These are phyloP conservation scores for Spatholobus suberectus DNA, from an alignment of 306 rosid genomes.

Conservation along the genomic window DNA sequence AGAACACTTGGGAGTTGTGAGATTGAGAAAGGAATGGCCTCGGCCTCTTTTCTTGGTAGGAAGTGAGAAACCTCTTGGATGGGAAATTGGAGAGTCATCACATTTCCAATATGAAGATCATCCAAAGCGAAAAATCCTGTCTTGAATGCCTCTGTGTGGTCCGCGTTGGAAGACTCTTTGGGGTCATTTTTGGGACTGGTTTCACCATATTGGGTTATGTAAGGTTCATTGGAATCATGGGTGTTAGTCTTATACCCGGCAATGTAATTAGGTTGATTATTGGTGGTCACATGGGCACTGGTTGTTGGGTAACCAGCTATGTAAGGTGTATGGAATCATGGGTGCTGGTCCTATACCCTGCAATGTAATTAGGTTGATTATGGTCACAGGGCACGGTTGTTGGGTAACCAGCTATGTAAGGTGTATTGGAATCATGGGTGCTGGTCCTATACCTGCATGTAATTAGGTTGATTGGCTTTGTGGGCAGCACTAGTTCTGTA, in stretches of 20 bases:
- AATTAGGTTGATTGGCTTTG: too few species aligned
- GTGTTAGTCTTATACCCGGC: too few species aligned
- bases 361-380: too few species aligned
- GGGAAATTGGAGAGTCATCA: constrained; percentile 63
- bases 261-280: too few species aligned
- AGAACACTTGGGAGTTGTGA: constrained; percentile 58
- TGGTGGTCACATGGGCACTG: too few species aligned
- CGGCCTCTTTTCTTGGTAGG: constrained; percentile 52
- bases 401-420: too few species aligned
- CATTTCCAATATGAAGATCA: constrained; percentile 55
- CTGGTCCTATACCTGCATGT: too few species aligned
- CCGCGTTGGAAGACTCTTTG: neutral
- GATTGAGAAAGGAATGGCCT: constrained; percentile 63
- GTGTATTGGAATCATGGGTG: neutral
- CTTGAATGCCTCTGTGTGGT: constrained; percentile 61
- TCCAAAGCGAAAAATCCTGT: constrained; percentile 54
- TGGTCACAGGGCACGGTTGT: too few species aligned
- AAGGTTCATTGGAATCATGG: neutral
- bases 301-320: too few species aligned
- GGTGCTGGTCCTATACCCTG: neutral
- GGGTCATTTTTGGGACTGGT: neutral
- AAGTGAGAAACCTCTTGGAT: constrained; percentile 42
- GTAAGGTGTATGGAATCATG: too few species aligned
- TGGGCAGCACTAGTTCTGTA: too few species aligned
- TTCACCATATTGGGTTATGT: neutral